Conservation (phyloP, 1,284 basidiomycete genomes). For the Cutaneotrichosporon mucoides region DNA sequence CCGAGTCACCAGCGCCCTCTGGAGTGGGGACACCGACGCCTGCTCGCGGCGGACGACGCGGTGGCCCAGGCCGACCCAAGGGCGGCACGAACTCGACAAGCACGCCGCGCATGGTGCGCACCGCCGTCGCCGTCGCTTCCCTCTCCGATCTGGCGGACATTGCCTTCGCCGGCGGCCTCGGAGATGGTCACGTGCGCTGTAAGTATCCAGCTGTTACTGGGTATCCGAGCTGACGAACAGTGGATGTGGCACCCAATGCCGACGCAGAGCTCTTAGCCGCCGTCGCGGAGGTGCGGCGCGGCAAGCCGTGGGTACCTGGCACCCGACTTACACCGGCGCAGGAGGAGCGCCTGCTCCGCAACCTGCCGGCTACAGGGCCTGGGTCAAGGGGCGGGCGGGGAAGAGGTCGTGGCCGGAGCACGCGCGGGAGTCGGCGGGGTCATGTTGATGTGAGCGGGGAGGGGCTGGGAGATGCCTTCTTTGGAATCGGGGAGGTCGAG, state of each 20-base stretch:
- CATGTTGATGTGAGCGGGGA: neutral
- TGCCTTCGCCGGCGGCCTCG: slow-evolving; percentile 14
- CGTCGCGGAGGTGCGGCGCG: slow-evolving; percentile 12
- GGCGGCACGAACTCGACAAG: neutral
- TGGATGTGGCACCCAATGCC: slow-evolving; percentile 15
- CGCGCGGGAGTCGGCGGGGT: neutral
- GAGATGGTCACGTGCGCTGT: slow-evolving; percentile 11
- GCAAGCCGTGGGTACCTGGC: slow-evolving; percentile 10
- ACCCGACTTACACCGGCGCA: slow-evolving; percentile 11
- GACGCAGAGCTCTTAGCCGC: slow-evolving; percentile 14
- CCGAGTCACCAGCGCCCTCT: no score
- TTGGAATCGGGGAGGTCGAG: neutral
- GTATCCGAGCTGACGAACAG: slow-evolving; percentile 15
- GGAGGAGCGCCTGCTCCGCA: slow-evolving; percentile 19
- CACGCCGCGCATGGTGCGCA: neutral
- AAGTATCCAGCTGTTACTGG: neutral
- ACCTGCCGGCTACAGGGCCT: slow-evolving; percentile 13
- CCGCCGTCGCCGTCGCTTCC: slow-evolving; percentile 8
- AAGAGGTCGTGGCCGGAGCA: neutral
- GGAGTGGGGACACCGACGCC: neutral
- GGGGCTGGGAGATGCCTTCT: slow-evolving; percentile 2
- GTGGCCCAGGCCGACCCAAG: neutral
- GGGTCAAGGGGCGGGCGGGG: slow-evolving; percentile 13
- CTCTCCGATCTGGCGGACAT: slow-evolving; percentile 18
- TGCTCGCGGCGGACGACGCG: neutral